Evolutionary conservation across 1,284 basidiomycete species (phyloP).

Genomic region (Boletus albobrunnescens): DNA sequence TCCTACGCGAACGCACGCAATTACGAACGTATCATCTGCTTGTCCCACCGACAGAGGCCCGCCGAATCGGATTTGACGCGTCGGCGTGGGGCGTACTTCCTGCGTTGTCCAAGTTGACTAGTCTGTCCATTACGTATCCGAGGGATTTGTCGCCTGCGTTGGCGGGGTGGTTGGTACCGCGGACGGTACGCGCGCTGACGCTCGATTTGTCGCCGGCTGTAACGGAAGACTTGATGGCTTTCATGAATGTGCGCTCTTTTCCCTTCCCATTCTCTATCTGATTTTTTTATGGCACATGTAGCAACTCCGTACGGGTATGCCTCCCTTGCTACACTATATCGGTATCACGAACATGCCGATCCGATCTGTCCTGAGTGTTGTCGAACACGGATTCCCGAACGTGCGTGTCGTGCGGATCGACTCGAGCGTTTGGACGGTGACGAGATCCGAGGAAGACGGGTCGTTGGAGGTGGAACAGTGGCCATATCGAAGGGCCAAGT

Average conservation of each 20-base stretch:
- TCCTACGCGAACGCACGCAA: constrained; percentile 54
- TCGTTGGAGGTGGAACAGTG: constrained; percentile 48
- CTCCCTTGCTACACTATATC: constrained; percentile 51
- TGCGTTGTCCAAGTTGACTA: constrained; percentile 45
- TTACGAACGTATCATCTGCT: constrained; percentile 52
- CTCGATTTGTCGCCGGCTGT: constrained; percentile 42
- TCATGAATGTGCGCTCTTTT: constrained; percentile 32
- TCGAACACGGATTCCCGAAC: constrained; percentile 58
- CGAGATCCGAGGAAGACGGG: constrained; percentile 21
- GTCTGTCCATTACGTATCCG: constrained; percentile 58
- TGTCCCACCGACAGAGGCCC: constrained; percentile 47
- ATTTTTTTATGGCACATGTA: constrained; percentile 24
- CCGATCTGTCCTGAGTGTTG: constrained; percentile 42
- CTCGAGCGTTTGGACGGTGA: constrained; percentile 53
- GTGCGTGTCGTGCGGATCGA: constrained; percentile 53
- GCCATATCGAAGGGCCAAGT: constrained; percentile 48
- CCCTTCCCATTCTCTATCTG: not conserved
- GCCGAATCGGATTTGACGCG: constrained; percentile 60
- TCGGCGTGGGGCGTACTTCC: constrained; percentile 69
- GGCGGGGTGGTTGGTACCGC: constrained; percentile 64
- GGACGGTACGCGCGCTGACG: constrained; percentile 50
- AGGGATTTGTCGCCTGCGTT: constrained; percentile 58
- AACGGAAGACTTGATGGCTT: constrained; percentile 34
- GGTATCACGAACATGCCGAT: constrained; percentile 47
- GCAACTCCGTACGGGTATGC: constrained; percentile 60